Evolutionary conservation across 2,329 filamentous ascomycete genomes (phyloP).

Genomic region (Penicillium sp.): DNA sequence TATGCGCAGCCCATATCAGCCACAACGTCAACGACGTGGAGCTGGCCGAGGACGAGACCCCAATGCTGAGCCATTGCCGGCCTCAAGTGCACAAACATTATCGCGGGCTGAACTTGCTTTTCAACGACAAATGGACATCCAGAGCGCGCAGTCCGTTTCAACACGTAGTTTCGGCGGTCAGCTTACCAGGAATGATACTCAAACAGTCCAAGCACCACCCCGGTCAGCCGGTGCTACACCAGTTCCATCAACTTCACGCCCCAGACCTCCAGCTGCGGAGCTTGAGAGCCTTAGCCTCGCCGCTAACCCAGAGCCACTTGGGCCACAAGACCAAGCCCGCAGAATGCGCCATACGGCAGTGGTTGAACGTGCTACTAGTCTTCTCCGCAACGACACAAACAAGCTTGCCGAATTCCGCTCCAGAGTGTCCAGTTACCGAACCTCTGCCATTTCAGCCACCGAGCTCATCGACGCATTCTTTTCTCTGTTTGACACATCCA

Average conservation of each 20-base stretch:
- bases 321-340: constrained; percentile 78
- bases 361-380: constrained; percentile 76
- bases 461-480: constrained; percentile 87
- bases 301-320: constrained; percentile 46
- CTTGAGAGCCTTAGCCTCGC: constrained; percentile 55
- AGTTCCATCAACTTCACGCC: constrained; percentile 25
- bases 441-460: constrained; percentile 66
- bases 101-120: constrained; percentile 86
- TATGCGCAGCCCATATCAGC: constrained; percentile 69
- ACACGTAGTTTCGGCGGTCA: constrained; percentile 83
- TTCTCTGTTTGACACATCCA: constrained; percentile 77
- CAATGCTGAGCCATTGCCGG: constrained; percentile 76
- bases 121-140: constrained; percentile 88
- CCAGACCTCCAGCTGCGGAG: constrained; percentile 35
- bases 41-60: constrained; percentile 76
- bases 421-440: constrained; percentile 76
- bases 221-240: constrained; percentile 31
- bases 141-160: constrained; percentile 78
- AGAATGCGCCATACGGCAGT: constrained; percentile 79
- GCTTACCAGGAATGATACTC: constrained; percentile 59
- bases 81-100: constrained; percentile 75
- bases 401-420: constrained; percentile 78
- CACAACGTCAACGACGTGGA: constrained; percentile 59
- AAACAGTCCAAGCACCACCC: constrained; percentile 49
- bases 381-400: constrained; percentile 72